These are phyloP conservation scores for Chloromonas sp. DNA, from an alignment of 163 green algal genomes.

Conservation along the genomic window DNA sequence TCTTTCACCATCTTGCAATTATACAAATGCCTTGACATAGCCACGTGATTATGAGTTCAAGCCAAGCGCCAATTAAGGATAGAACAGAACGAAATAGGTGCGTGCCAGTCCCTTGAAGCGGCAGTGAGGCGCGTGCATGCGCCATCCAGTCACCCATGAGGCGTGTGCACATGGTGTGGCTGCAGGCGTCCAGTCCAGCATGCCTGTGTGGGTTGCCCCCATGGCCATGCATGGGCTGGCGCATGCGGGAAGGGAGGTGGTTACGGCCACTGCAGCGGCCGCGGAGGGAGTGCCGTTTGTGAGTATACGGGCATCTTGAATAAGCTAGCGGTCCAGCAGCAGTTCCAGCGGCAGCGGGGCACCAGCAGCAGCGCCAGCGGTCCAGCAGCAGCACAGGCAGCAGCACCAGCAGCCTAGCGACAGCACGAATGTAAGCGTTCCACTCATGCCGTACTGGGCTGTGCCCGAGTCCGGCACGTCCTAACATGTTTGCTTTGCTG, in stretches of 20 bases:
- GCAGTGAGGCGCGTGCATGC: neutral
- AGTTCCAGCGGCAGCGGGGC: no score
- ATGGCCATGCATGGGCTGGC: conserved; percentile 49
- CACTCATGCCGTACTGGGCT: no score
- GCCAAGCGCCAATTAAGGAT: neutral
- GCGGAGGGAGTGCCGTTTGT: conserved; percentile 63
- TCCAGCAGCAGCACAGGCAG: neutral
- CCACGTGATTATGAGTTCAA: neutral
- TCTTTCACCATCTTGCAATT: no score
- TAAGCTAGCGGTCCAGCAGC: neutral
- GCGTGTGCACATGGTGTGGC: neutral
- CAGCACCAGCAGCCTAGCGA: no score
- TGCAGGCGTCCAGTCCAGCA: neutral
- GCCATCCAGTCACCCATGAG: neutral
- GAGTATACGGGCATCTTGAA: neutral
- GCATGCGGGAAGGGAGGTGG: conserved; percentile 69
- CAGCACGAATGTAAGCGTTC: no score
- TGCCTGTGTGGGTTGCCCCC: neutral
- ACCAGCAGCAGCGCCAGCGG: no score
- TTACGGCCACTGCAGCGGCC: conserved; percentile 53
- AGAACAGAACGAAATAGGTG: neutral
- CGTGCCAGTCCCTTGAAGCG: neutral
- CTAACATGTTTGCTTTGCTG: no score
- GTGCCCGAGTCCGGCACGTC: no score
- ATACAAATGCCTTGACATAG: no score